Evolutionary conservation across 345 rosid genomes (phyloP).

Genomic region (Eucalyptus polyanthemos): DNA sequence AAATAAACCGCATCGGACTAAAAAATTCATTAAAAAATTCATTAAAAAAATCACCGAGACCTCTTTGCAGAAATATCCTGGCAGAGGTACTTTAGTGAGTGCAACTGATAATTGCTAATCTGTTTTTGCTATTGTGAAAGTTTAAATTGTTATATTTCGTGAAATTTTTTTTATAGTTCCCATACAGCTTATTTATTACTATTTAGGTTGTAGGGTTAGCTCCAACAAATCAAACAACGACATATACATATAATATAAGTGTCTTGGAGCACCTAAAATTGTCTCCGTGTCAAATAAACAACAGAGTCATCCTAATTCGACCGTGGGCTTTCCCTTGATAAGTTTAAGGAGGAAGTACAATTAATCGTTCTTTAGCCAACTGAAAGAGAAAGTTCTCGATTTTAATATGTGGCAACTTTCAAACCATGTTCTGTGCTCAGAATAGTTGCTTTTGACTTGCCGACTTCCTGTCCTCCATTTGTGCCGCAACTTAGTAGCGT

Average conservation of each 20-base stretch:
- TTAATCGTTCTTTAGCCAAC: not conserved
- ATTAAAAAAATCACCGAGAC: not conserved
- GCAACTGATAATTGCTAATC: too few species aligned
- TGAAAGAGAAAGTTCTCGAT: not conserved
- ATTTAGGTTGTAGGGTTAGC: too few species aligned
- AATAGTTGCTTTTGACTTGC: not conserved
- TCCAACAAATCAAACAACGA: too few species aligned
- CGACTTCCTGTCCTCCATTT: not conserved
- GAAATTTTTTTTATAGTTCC: too few species aligned
- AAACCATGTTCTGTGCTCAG: not conserved
- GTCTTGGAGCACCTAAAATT: too few species aligned
- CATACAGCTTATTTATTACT: too few species aligned
- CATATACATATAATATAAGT: too few species aligned
- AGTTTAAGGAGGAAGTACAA: not conserved
- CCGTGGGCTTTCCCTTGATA: not conserved
- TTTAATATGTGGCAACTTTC: not conserved
- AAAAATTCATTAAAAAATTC: not conserved
- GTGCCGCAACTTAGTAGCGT: not conserved
- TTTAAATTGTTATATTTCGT: too few species aligned
- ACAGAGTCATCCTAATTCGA: not conserved
- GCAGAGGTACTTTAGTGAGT: not conserved
- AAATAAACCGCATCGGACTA: not conserved
- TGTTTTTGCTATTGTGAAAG: too few species aligned
- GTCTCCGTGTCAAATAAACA: too few species aligned
- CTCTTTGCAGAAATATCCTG: not conserved